These are phyloP conservation scores for Magnaporthales sp. DNA, from an alignment of 2,329 filamentous ascomycete species.

Conservation along the genomic window DNA sequence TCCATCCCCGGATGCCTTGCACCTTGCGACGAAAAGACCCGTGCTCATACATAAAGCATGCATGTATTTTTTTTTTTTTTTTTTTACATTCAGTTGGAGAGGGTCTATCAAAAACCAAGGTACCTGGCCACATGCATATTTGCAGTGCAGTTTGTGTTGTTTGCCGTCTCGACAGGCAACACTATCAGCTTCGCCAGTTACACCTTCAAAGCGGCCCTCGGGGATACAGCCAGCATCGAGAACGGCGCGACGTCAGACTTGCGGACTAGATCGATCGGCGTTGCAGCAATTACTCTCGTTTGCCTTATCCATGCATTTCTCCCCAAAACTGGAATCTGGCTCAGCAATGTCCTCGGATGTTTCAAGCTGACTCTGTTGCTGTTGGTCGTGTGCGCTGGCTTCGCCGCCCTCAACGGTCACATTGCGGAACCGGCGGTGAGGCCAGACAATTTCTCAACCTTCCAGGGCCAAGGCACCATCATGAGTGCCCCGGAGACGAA, in stretches of 20 bases:
- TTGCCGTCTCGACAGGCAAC: conserved; percentile 25
- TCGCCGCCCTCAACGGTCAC: conserved; percentile 19
- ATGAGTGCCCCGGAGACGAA: not conserved
- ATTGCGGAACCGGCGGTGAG: conserved; percentile 9
- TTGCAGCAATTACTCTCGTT: conserved; percentile 23
- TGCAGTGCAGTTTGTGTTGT: conserved; percentile 24
- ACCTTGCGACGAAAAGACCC: not conserved
- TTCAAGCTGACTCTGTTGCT: conserved; percentile 25
- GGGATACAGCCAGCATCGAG: conserved; percentile 25
- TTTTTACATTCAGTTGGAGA: conserved; percentile 19
- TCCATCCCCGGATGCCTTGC: not conserved
- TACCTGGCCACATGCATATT: conserved; percentile 27
- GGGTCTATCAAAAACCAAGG: conserved; percentile 22
- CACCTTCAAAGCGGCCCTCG: conserved; percentile 20
- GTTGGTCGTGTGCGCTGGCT: conserved; percentile 21
- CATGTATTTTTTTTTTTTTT: not conserved
- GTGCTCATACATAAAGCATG: not conserved
- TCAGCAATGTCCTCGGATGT: conserved; percentile 25
- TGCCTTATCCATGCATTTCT: conserved; percentile 27
- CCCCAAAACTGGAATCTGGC: conserved; percentile 21
- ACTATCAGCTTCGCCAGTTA: conserved; percentile 24
- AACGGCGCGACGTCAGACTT: conserved; percentile 17
- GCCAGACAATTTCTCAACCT: conserved; percentile 17
- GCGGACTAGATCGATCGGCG: conserved; percentile 22
- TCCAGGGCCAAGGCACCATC: conserved; percentile 13